Evolutionary conservation across 148 eudicot species (phyloP), one percentile per base, ranked within the genome.

Genomic region (Chenopodium album): DNA sequence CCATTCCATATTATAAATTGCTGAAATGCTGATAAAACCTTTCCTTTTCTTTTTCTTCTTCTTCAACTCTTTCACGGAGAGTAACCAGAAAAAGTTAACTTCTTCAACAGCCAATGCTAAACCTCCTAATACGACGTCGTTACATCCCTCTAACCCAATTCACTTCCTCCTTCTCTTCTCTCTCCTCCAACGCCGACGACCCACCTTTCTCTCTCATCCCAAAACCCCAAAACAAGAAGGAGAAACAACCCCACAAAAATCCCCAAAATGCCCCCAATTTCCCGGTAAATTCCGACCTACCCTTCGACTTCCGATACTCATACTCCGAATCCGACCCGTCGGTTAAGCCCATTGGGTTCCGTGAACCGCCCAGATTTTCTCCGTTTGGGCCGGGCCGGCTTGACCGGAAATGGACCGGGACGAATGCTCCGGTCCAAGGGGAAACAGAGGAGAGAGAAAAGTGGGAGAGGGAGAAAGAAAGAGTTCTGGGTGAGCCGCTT

Each of bases 301-400:
- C 99, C 70, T 96, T 96, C 68, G 99, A 94, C 76, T 96, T 94
- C 78, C 84, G 90, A 46, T 86, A 94, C 90, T 96, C 99, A 6
- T 96, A 96, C 85, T 91, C 98, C 0, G 98, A 96, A 76, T 81
- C 88, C 80, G 85, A 88, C 84, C 89, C 91, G 0, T 54, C 80
- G 0, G 74, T 83, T 17, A 23, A 86, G 29, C 99, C 98, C 29
- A 94, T 94, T 66, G 97, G 94, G 37, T 96, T 89, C 56, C 97
- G 99, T 0, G 99, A 96, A 82, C 92, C 98, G 56, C 90, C 92
- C 44, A 75, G 78, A 63, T 96, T 91, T 82, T 96, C 98, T 7
- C 99, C 99, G 0, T 96, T 96, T 46, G 99, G 99, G 1, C 99
- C 97, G 22, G 95, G 94, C n/a, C 88, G 99, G 52, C 88, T 96